These are phyloP conservation scores for Suillus subalutaceus DNA, from an alignment of 768 basidiomycete genomes.

Conservation along the genomic window DNA sequence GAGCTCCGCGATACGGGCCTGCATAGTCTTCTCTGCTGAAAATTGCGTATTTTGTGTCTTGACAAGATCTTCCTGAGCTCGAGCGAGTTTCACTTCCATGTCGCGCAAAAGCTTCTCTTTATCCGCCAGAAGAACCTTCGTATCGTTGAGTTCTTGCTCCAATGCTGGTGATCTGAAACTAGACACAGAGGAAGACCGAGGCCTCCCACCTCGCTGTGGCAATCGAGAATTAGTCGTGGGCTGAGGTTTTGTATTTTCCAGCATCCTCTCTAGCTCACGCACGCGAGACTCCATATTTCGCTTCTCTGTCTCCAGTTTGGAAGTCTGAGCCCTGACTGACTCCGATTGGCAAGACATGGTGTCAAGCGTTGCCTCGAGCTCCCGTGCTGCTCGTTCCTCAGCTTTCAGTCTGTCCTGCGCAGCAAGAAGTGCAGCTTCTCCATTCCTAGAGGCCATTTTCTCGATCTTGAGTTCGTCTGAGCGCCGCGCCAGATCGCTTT, in stretches of 20 bases:
- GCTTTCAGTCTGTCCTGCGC: constrained; percentile 55
- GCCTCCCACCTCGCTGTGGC: constrained; percentile 42
- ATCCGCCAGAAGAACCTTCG: constrained; percentile 44
- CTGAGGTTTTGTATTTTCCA: constrained; percentile 40
- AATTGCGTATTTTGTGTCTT: constrained; percentile 62
- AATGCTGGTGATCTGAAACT: constrained; percentile 50
- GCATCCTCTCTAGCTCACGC: constrained; percentile 54
- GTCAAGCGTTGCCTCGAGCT: constrained; percentile 60
- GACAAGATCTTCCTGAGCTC: constrained; percentile 50
- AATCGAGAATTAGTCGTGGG: constrained; percentile 28
- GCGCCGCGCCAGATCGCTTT: constrained; percentile 49
- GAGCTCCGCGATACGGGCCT: constrained; percentile 48
- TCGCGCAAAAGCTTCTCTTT: constrained; percentile 48
- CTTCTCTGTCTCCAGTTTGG: constrained; percentile 63
- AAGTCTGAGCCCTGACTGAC: constrained; percentile 41
- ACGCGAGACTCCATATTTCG: constrained; percentile 55
- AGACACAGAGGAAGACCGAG: constrained; percentile 63
- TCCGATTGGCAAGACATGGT: constrained; percentile 57
- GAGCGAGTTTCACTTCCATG: constrained; percentile 50
- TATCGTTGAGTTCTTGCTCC: constrained; percentile 58
- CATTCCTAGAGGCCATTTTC: constrained; percentile 53
- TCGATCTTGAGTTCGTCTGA: constrained; percentile 63
- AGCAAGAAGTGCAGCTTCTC: constrained; percentile 47
- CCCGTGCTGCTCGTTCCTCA: constrained; percentile 50
- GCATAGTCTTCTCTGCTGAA: constrained; percentile 51